Evolutionary conservation across 257 asterid genomes (phyloP).

Genomic region (Anisodus acutangulus): DNA sequence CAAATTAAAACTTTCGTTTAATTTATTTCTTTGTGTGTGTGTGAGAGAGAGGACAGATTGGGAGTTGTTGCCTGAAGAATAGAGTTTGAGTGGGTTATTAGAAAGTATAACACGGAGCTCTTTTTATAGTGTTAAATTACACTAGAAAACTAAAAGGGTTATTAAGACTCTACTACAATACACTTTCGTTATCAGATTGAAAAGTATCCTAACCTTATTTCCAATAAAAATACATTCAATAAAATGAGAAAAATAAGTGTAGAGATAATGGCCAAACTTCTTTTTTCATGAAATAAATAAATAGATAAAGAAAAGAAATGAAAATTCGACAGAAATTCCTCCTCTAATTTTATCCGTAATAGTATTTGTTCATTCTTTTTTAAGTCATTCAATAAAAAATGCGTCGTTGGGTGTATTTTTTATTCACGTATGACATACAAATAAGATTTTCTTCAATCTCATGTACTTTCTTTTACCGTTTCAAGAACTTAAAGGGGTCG

Average conservation of each 20-base stretch:
- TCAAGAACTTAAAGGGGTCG: no score
- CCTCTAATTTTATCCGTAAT: not conserved
- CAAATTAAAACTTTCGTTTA: not conserved
- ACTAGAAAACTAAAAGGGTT: not conserved
- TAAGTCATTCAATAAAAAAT: not conserved
- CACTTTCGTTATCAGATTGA: no score
- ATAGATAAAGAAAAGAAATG: not conserved
- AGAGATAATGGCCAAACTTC: not conserved
- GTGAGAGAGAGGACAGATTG: not conserved
- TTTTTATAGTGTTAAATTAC: conserved; percentile 9
- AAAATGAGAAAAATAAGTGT: no score
- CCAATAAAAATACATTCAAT: not conserved
- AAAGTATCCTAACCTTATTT: not conserved
- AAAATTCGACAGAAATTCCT: not conserved
- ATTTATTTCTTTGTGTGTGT: not conserved
- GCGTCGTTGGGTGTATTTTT: not conserved
- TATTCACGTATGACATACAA: not conserved
- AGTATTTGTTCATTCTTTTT: no score
- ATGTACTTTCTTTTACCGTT: no score
- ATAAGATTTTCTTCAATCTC: not conserved
- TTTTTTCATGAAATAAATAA: no score
- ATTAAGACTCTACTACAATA: not conserved
- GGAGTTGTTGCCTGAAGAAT: not conserved
- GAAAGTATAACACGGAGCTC: not conserved
- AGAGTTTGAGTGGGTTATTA: not conserved